Evolutionary conservation across 306 rosid genomes (phyloP), one percentile per base, ranked within the genome.

Genomic region (Spatholobus suberectus): DNA sequence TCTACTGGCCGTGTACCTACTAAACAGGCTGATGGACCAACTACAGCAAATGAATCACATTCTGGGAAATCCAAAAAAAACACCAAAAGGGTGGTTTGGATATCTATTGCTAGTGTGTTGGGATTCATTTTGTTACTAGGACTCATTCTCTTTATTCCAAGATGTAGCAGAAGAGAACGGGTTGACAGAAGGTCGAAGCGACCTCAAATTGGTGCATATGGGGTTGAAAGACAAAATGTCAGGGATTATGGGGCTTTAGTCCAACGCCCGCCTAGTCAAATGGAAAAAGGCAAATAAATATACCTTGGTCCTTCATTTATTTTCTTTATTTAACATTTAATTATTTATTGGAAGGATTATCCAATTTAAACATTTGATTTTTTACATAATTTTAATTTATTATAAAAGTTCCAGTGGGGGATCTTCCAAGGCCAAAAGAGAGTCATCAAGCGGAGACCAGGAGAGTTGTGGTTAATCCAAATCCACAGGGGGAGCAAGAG

Each of bases 71-170:
- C 88, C 0, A 90, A 88, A 82, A 92, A 84, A 40, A 46, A 58
- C 74, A 87, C 89, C 32, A 92, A 86, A 84, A 91, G 85, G 86
- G 97, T 96, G 82, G 97, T 92, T 87, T 91, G 89, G 89, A 89
- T 96, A 92, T 80, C 97, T 67, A 82, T 94, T 87, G 92, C 87
- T 37, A 89, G 89, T 35, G 88, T 87, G 8, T 73, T 94, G 34
- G 85, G 82, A 61, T 76, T 92, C 81, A 69, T 92, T 79, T 78
- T 96, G 85, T 58, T 61, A 54, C 78, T 96, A 77, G 98, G 58
- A 62, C 65, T 90, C 23, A 18, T 89, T 32, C 90, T 96, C 70
- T 90, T 91, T 77, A 75, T 92, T 87, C 93, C 97, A 84, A 89
- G 88, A 82, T 91, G 93, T 84, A 78, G 47, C 41, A 78, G 79